Conservation (phyloP, 2,329 filamentous ascomycete species). For the Colletotrichum phormii region DNA sequence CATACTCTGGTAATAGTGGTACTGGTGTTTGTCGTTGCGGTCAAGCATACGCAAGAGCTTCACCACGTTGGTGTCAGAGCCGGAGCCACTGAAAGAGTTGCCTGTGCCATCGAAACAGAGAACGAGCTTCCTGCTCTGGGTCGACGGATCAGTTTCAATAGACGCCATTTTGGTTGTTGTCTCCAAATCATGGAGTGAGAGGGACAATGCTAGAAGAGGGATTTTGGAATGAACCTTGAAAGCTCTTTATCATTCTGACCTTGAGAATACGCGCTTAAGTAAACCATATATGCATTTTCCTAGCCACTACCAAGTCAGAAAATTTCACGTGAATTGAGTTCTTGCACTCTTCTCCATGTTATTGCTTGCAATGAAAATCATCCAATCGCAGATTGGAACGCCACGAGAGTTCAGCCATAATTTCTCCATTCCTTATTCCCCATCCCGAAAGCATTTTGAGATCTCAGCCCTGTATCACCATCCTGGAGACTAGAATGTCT, state of each 20-base stretch:
- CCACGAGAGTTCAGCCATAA: not conserved
- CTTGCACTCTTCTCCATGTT: not conserved
- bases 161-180: not conserved
- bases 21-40: conserved; percentile 54
- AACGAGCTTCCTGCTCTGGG: conserved; percentile 51
- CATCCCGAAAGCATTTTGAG: not conserved
- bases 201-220: not conserved
- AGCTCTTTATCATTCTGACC: accelerated
- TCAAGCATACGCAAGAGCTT: conserved; percentile 61
- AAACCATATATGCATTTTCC: not conserved
- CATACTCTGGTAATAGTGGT: conserved; percentile 62
- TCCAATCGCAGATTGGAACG: not conserved
- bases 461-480: not conserved
- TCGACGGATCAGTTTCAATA: not conserved
- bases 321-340: not conserved
- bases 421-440: not conserved
- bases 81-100: conserved; percentile 57
- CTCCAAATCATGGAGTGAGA: not conserved
- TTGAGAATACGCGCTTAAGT: too few relatives aligned
- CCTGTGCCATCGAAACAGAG: conserved; percentile 63
- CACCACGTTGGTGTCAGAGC: conserved; percentile 65
- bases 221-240: not conserved
- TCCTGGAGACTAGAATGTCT: not conserved
- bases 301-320: not conserved
- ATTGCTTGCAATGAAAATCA: not conserved